Conservation (phyloP, 2,329 filamentous ascomycete species). For the Colletotrichum navitas region DNA sequence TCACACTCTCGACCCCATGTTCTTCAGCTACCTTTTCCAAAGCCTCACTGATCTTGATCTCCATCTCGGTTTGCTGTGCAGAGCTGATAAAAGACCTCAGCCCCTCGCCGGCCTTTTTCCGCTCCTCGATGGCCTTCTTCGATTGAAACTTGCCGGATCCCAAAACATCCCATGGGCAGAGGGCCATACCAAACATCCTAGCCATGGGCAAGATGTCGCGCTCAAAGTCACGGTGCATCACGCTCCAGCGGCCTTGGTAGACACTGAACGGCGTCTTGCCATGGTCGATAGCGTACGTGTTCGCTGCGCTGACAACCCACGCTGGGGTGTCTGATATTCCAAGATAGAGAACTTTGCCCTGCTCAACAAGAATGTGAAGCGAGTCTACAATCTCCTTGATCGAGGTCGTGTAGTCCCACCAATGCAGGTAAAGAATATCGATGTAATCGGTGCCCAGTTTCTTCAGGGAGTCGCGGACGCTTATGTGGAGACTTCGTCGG, state of each 20-base stretch:
- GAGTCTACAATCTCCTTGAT: slow-evolving; percentile 59
- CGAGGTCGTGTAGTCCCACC: slow-evolving; percentile 58
- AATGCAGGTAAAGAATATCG: slow-evolving; percentile 60
- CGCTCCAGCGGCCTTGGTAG: slow-evolving; percentile 57
- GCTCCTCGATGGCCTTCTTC: slow-evolving; percentile 50
- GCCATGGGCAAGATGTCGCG: slow-evolving; percentile 59
- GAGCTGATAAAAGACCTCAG: slow-evolving; percentile 47
- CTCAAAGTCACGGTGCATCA: slow-evolving; percentile 53
- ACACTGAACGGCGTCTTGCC: slow-evolving; percentile 54
- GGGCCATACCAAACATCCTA: slow-evolving; percentile 60
- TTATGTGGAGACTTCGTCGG: slow-evolving; percentile 55
- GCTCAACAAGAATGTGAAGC: slow-evolving; percentile 56
- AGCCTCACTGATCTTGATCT: slow-evolving; percentile 65
- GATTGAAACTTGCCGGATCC: slow-evolving; percentile 66
- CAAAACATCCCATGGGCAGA: slow-evolving; percentile 71
- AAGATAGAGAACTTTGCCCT: slow-evolving; percentile 58
- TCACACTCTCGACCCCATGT: slow-evolving; percentile 68
- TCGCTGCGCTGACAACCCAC: slow-evolving; percentile 55
- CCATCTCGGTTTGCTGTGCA: slow-evolving; percentile 59
- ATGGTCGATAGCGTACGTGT: slow-evolving; percentile 53
- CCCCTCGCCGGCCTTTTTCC: slow-evolving; percentile 54
- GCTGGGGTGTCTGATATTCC: slow-evolving; percentile 56
- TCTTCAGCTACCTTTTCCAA: slow-evolving; percentile 71
- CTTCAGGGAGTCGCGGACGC: slow-evolving; percentile 56
- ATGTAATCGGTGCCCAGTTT: slow-evolving; percentile 61